Evolutionary conservation across 192 early-diverging fungal species (phyloP).

Genomic region (Pecoramyces ruminantium): DNA sequence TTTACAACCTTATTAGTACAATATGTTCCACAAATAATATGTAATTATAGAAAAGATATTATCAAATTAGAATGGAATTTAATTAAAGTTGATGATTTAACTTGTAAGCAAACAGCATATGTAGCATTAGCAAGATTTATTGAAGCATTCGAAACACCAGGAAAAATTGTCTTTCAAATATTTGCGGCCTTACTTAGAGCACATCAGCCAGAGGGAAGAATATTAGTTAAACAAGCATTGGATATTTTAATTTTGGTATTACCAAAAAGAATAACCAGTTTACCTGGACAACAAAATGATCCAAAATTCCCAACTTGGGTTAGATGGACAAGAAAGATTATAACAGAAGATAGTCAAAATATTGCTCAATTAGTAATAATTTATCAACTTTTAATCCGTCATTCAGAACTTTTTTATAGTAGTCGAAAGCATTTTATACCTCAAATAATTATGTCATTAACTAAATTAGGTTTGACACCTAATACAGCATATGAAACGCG

Average conservation of each 20-base stretch:
- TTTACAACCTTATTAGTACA: slow-evolving; percentile 76
- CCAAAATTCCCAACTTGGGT: slow-evolving; percentile 60
- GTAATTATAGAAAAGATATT: slow-evolving; percentile 67
- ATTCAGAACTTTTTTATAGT: slow-evolving; percentile 79
- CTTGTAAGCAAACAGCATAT: slow-evolving; percentile 88
- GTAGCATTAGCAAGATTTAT: slow-evolving; percentile 86
- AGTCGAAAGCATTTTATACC: slow-evolving; percentile 76
- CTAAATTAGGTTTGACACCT: slow-evolving; percentile 70
- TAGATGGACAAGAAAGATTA: slow-evolving; percentile 66
- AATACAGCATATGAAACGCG: slow-evolving; percentile 75
- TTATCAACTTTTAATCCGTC: slow-evolving; percentile 78
- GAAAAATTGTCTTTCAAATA: slow-evolving; percentile 65
- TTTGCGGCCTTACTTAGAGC: slow-evolving; percentile 73
- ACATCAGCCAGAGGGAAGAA: slow-evolving; percentile 74
- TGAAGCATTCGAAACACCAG: slow-evolving; percentile 81
- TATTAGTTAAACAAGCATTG: slow-evolving; percentile 80
- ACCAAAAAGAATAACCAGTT: slow-evolving; percentile 49
- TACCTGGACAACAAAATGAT: slow-evolving; percentile 8
- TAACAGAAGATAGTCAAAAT: slow-evolving; percentile 81
- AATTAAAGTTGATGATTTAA: slow-evolving; percentile 63
- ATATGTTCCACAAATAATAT: slow-evolving; percentile 55
- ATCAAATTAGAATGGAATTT: slow-evolving; percentile 87
- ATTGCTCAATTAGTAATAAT: slow-evolving; percentile 75
- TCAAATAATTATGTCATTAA: slow-evolving; percentile 68
- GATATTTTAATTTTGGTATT: slow-evolving; percentile 86